These are phyloP conservation scores for Astrephomene gubernaculifera DNA, from an alignment of 139 green algal species.

Conservation along the genomic window DNA sequence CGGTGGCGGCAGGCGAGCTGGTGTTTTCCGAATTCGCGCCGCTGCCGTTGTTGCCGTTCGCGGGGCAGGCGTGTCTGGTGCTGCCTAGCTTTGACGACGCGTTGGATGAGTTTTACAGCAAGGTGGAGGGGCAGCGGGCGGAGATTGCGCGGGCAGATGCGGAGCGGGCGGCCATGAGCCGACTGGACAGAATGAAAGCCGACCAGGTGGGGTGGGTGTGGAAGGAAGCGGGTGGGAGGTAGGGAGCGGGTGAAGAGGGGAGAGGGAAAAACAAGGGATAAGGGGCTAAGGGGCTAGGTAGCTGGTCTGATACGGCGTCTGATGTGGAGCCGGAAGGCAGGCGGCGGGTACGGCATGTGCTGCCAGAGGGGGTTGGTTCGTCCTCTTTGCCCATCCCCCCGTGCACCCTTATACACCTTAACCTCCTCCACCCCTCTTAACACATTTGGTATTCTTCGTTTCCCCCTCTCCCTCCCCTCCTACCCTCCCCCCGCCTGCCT, in stretches of 20 bases:
- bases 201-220: constrained; percentile 73
- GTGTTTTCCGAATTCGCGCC: constrained; percentile 89
- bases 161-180: constrained; percentile 75
- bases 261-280: not conserved
- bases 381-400: too few relatives aligned
- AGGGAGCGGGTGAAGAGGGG: not conserved
- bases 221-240: not conserved
- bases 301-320: too few relatives aligned
- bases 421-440: too few relatives aligned
- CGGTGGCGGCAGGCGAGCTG: constrained; percentile 20
- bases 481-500: not conserved
- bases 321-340: too few relatives aligned
- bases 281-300: not conserved
- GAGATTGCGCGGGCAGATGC: constrained; percentile 62
- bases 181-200: constrained; percentile 81
- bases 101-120: constrained; percentile 93
- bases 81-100: constrained; percentile 92
- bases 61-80: constrained; percentile 43
- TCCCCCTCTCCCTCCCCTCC: not conserved
- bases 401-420: too few relatives aligned
- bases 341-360: too few relatives aligned
- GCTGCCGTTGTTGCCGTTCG: constrained; percentile 77
- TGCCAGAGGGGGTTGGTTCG: too few relatives aligned
- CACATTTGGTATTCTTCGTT: too few relatives aligned
- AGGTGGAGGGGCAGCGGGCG: constrained; percentile 83